Percentiles rank a stretch among this genome's conserved stretches.
These are phyloP conservation scores for Coemansia sp. DNA, from an alignment of 192 early-diverging fungal genomes.

Conservation along the genomic window DNA sequence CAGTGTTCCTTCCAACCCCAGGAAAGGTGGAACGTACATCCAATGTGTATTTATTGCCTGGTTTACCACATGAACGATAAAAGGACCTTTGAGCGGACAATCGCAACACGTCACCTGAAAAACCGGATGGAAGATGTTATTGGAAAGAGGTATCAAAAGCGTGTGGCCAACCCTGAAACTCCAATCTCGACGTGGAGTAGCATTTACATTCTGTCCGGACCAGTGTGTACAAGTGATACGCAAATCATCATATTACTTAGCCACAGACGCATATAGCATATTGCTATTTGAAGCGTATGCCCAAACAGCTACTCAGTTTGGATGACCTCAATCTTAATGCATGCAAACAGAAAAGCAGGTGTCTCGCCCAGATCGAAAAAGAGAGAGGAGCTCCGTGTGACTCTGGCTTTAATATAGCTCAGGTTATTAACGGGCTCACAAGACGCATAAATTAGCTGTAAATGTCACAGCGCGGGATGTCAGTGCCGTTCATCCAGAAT, in stretches of 20 bases:
- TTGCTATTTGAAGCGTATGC: background rate
- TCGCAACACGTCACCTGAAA: background rate
- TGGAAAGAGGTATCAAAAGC: background rate
- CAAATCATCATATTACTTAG: background rate
- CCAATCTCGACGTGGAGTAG: background rate
- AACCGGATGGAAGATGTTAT: too few species aligned
- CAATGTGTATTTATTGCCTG: background rate
- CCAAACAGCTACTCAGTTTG: background rate
- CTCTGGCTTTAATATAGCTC: constrained; percentile 12
- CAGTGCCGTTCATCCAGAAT: background rate
- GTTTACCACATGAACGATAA: background rate
- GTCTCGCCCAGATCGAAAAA: background rate
- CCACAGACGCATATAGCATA: constrained; percentile 5
- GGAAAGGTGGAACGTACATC: too few species aligned
- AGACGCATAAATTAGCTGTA: constrained; percentile 15
- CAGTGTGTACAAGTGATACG: background rate
- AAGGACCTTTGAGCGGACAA: background rate
- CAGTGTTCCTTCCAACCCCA: too few species aligned
- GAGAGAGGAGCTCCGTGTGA: constrained; percentile 7
- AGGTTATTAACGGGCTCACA: constrained; percentile 10
- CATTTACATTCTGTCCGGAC: background rate
- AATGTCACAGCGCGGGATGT: background rate
- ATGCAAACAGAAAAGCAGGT: background rate
- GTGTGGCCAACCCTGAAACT: background rate
- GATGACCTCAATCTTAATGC: background rate